A percentile compares a stretch with the other conserved stretches of the same genome.
Evolutionary conservation across 345 rosid species (phyloP).

Genomic region (Lepidium sativum): DNA sequence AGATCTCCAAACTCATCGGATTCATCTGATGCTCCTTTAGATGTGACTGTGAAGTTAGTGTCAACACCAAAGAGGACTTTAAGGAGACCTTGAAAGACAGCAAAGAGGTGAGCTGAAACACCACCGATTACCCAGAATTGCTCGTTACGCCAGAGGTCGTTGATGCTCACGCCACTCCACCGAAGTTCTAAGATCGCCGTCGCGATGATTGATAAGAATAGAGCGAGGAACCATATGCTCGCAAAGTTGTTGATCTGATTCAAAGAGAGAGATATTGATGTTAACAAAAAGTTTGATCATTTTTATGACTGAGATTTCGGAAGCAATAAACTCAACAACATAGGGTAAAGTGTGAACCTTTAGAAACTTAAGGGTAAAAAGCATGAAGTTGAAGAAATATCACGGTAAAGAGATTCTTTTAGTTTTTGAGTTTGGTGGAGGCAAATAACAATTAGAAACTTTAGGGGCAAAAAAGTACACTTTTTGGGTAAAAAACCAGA

Average conservation of each 20-base stretch:
- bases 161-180: constrained; percentile 86
- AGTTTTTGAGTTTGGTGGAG: not conserved
- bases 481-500: not conserved
- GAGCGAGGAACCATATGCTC: constrained; percentile 83
- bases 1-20: constrained; percentile 74
- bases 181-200: constrained; percentile 81
- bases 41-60: constrained; percentile 90
- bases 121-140: constrained; percentile 99
- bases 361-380: not conserved
- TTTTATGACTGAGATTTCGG: not conserved
- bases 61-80: constrained; percentile 91
- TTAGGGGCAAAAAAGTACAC: too few relatives aligned
- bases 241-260: constrained; percentile 71
- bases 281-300: not conserved
- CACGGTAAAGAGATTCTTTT: not conserved
- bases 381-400: not conserved
- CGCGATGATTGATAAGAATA: constrained; percentile 79
- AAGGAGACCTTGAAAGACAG: constrained; percentile 94
- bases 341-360: not conserved
- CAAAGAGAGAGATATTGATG: not conserved
- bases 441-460: not conserved
- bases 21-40: constrained; percentile 64
- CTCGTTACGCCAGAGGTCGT: constrained; percentile 93
- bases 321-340: not conserved
- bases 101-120: constrained; percentile 92